Base-by-base conservation (phyloP, 202 grass and related monocot species). In the Digitaria exilis region DNA sequence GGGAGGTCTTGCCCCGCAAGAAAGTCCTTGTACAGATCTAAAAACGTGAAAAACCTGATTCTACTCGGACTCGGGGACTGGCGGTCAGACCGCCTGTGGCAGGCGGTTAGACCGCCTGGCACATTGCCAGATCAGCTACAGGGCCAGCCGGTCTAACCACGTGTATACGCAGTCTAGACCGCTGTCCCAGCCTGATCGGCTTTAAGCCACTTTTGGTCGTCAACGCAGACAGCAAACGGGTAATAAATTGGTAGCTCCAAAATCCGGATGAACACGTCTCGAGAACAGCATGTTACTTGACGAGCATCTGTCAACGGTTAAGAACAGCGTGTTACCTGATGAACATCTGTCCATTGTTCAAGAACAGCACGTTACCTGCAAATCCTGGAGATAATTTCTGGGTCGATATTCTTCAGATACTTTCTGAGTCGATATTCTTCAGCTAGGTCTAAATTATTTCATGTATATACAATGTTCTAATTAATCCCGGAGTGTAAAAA, bases 401-500 rank as follows among this genome's bases (percentile, higher is more conserved):
- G 5, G 3, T 86, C 83, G 71, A 72, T n/a, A 63, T 44, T 52
- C 25, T 35, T 78, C 67, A 83, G 59, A 39, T 75, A 26, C n/a
- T 15, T 31, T 7, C 2, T 1, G 16, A 3, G 3, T 86, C 83
- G 71, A 72, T n/a, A 63, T 44, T 52, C 25, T 35, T 78, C 67
- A 83, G 59, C 67, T 79, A 83, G 57, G 65, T 79, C 67, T 32
- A 61, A 61, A 68, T 86, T 83, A 90, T 91, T 91, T 77, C 18
- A 88, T 82, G 84, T 85, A 88, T 82, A 69, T 88, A 88, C 85
- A 91, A 52, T 29, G 25, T 85, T 54, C 71, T 78, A 85, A 12
- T 76, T 71, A 84, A 59, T 22, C 62, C 65, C 44, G 60, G 51
- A 21, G 31, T 14, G 12, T 11, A 11, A 52, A 45, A 25, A 32